A percentile compares a stretch with the other conserved stretches of the same genome.
These are phyloP conservation scores for Chrysoporthe austroafricana DNA, from an alignment of 2,329 filamentous ascomycete species.

Conservation along the genomic window DNA sequence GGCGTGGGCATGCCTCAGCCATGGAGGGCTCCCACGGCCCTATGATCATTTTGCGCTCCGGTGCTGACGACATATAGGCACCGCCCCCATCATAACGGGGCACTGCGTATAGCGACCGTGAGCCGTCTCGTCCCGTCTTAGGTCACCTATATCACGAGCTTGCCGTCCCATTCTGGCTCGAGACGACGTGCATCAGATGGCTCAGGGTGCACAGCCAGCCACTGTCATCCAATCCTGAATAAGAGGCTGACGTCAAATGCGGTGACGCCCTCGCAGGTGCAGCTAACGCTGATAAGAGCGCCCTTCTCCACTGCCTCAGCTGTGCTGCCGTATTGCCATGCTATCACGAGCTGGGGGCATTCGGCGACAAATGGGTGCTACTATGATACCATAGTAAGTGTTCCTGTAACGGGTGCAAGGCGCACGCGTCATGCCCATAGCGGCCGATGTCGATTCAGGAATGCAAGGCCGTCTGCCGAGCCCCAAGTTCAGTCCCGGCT, in stretches of 20 bases:
- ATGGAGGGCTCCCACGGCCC: not conserved
- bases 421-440: not conserved
- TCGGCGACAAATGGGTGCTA: not conserved
- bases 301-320: too few relatives aligned
- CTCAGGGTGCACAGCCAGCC: not conserved
- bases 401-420: not conserved
- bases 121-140: not conserved
- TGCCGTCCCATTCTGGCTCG: not conserved
- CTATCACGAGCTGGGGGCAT: not conserved
- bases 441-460: not conserved
- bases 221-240: not conserved
- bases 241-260: not conserved
- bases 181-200: not conserved
- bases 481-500: not conserved
- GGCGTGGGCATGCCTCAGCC: not conserved
- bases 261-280: not conserved
- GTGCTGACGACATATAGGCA: not conserved
- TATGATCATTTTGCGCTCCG: not conserved
- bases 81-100: not conserved
- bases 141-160: not conserved
- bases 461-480: not conserved
- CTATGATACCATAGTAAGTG: not conserved
- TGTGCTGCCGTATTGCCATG: too few relatives aligned
- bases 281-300: too few relatives aligned
- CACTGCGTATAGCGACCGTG: not conserved